phyloP scores from a whole-genome alignment of 1,284 basidiomycete species.

The Tilletia indica region DNA sequence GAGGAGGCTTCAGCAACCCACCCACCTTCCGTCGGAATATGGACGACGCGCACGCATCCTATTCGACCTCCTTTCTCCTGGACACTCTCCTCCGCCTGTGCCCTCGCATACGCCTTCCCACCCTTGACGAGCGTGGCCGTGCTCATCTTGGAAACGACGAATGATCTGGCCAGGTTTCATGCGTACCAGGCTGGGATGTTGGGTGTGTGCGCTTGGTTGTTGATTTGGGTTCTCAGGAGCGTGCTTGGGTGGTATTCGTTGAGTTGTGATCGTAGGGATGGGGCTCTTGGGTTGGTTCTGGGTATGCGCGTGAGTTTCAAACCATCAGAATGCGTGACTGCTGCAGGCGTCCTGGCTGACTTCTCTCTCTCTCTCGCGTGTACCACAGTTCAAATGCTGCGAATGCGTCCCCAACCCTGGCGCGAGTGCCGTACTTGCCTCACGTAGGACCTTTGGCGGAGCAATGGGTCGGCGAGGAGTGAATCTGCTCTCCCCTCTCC shows the following conservation, averaged over 20 bases:
- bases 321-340: too few relatives aligned
- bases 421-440: slow-evolving; percentile 22
- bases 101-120: slow-evolving; percentile 40
- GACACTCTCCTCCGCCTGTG: slow-evolving; percentile 41
- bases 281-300: slow-evolving; percentile 45
- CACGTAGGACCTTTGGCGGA: slow-evolving; percentile 23
- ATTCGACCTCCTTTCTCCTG: slow-evolving; percentile 21
- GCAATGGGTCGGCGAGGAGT: slow-evolving; percentile 26
- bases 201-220: slow-evolving; percentile 33
- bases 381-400: slow-evolving; percentile 30
- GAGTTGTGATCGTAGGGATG: slow-evolving; percentile 42
- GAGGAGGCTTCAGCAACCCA: not conserved
- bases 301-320: slow-evolving; percentile 49
- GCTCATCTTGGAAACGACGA: slow-evolving; percentile 41
- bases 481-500: too few relatives aligned
- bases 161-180: slow-evolving; percentile 47
- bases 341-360: not conserved
- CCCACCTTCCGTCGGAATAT: not conserved
- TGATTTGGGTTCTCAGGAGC: slow-evolving; percentile 38
- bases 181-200: slow-evolving; percentile 46
- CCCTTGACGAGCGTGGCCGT: slow-evolving; percentile 42
- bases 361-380: not conserved
- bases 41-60: slow-evolving; percentile 16
- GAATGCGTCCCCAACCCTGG: slow-evolving; percentile 19
- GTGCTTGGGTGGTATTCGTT: slow-evolving; percentile 43